These are phyloP conservation scores for Fusarium anguioides DNA, from an alignment of 2,329 filamentous ascomycete species.

Conservation along the genomic window DNA sequence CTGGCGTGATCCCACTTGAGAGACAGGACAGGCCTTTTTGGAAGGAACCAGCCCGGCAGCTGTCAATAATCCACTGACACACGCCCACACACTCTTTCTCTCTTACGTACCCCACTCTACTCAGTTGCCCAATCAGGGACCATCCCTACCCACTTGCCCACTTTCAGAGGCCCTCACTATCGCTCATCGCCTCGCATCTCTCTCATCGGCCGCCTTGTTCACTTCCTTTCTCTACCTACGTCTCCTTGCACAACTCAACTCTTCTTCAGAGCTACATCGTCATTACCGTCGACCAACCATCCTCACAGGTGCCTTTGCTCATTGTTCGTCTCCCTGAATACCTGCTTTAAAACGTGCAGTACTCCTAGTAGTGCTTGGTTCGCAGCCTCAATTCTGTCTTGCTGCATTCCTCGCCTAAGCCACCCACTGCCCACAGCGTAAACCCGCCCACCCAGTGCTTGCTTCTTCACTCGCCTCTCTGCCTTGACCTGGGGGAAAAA, in stretches of 20 bases:
- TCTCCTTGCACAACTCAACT: conserved; percentile 37
- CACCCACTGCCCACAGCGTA: conserved; percentile 39
- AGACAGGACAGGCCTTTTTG: conserved; percentile 42
- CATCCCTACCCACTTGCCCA: conserved; percentile 30
- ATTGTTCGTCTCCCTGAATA: conserved; percentile 11
- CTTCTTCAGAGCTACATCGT: conserved; percentile 32
- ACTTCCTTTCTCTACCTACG: conserved; percentile 28
- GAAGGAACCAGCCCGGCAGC: conserved; percentile 43
- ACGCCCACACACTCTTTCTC: conserved; percentile 40
- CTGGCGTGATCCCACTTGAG: conserved; percentile 42
- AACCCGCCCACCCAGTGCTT: conserved; percentile 34
- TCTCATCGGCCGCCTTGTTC: conserved; percentile 40
- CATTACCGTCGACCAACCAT: conserved; percentile 30
- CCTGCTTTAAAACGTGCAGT: conserved; percentile 21
- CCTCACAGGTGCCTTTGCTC: conserved; percentile 28
- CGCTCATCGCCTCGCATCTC: conserved; percentile 43
- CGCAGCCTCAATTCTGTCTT: conserved; percentile 40
- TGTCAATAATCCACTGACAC: conserved; percentile 43
- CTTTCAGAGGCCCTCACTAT: conserved; percentile 40
- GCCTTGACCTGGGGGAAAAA: conserved; percentile 41
- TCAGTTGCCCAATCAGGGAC: conserved; percentile 8
- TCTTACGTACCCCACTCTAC: conserved; percentile 35
- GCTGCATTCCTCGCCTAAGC: conserved; percentile 37
- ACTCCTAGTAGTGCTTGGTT: neutral
- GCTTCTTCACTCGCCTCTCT: conserved; percentile 38